A percentile compares a stretch with the other conserved stretches of the same genome.
These are phyloP conservation scores for Cercospora beticola DNA, from an alignment of 2,329 filamentous ascomycete genomes.

Conservation along the genomic window DNA sequence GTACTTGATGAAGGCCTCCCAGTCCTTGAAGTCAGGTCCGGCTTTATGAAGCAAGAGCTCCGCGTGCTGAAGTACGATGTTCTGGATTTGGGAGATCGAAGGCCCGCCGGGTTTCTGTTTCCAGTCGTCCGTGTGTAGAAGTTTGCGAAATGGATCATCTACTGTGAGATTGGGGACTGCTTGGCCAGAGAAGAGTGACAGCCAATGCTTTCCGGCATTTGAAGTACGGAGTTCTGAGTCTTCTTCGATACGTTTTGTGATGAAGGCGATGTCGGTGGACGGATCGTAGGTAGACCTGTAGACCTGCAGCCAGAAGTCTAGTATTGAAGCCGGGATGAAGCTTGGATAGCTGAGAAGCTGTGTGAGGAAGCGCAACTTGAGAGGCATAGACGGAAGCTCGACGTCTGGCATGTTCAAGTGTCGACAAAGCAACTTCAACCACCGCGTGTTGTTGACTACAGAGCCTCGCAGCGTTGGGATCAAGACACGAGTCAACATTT, in stretches of 20 bases:
- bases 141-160: background rate
- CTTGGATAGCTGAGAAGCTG: conserved; percentile 13
- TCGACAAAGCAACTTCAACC: conserved; percentile 22
- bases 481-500: conserved; percentile 19
- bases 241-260: conserved; percentile 29
- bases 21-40: background rate
- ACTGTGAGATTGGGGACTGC: background rate
- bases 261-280: conserved; percentile 20
- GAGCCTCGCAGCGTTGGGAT: conserved; percentile 21
- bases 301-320: conserved; percentile 32
- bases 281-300: conserved; percentile 31
- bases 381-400: conserved; percentile 10
- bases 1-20: conserved; percentile 1
- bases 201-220: conserved; percentile 30
- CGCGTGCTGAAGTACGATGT: conserved; percentile 14
- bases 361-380: conserved; percentile 12
- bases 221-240: conserved; percentile 23
- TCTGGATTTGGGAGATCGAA: conserved; percentile 7
- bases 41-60: conserved; percentile 12
- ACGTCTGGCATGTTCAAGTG: conserved; percentile 1
- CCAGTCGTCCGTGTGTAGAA: conserved; percentile 9
- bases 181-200: conserved; percentile 27
- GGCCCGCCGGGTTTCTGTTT: conserved; percentile 7
- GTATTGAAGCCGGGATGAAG: conserved; percentile 25
- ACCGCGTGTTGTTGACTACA: conserved; percentile 19